These are phyloP conservation scores for Piloderma croceum DNA, from an alignment of 768 basidiomycete genomes.

Conservation along the genomic window DNA sequence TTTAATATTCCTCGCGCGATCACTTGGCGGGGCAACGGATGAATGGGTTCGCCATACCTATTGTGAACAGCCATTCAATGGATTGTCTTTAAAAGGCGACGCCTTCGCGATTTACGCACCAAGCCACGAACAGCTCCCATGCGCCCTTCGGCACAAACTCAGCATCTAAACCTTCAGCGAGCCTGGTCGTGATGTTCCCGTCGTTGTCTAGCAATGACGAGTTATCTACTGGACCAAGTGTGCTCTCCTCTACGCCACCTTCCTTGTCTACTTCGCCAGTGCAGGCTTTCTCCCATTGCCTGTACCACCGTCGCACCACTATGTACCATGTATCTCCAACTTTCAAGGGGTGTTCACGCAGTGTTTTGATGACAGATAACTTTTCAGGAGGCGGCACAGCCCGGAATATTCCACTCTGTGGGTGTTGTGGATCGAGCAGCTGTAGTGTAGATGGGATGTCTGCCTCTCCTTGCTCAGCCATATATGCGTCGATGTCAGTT, in stretches of 20 bases:
- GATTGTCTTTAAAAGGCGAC: neutral
- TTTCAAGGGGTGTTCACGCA: conserved; percentile 44
- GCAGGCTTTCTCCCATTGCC: conserved; percentile 69
- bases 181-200: conserved; percentile 37
- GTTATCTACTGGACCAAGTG: conserved; percentile 76
- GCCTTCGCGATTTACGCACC: conserved; percentile 43
- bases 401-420: conserved; percentile 19
- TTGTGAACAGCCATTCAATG: conserved; percentile 3
- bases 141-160: conserved; percentile 69
- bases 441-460: conserved; percentile 11
- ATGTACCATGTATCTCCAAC: conserved; percentile 77
- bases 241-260: conserved; percentile 52
- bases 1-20: conserved; percentile 51
- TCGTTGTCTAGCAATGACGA: conserved; percentile 51
- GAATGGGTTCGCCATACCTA: conserved; percentile 67
- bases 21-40: conserved; percentile 61
- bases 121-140: conserved; percentile 62
- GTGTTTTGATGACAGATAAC: conserved; percentile 42
- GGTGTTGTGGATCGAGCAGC: conserved; percentile 21
- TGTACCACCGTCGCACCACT: conserved; percentile 66
- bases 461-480: conserved; percentile 52
- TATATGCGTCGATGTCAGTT: conserved; percentile 64
- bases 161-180: conserved; percentile 62
- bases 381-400: conserved; percentile 40
- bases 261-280: conserved; percentile 65